Base-by-base conservation (phyloP, 345 rosid species). In the Brassica rapa region DNA sequence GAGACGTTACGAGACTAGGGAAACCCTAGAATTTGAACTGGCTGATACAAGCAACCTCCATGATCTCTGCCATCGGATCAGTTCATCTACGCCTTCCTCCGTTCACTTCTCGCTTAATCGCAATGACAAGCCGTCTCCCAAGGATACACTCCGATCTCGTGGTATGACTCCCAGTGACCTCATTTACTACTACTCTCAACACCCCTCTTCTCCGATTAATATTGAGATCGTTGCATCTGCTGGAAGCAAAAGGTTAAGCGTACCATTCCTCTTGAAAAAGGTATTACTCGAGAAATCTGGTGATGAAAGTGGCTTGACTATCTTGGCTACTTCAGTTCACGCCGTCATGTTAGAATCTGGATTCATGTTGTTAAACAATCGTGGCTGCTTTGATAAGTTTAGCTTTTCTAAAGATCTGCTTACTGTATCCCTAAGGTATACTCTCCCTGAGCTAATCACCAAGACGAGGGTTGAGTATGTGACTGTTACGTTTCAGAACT, bases 331-430 rank as follows among this genome's bases (percentile, higher is more conserved):
- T 43, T 88, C 95, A 1, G 83, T 90, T 68, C 97, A 90, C 21
- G 92, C 96, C 0, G 88, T 92, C 29, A 81, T 94, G 59, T 69
- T 88, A 41, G 92, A 94, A 30, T 88, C 91, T 14, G 94, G 94
- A 11, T 92, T 90, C 65, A 81, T 87, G 11, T 85, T 87, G 6
- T 67, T 83, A 2, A 84, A 89, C 80, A 16, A 53, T 2, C 59
- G 2, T 7, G 59, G 56, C 11, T 0, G 12, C 19, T 49, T 49
- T 49, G 55, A 49, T n/a, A 49, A 49, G 55, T 49, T 49, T 5
- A 12, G 0, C 19, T 49, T 49, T n/a, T 12, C 59, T 5, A 53
- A 53, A 5, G 59, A 53, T 9, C 2, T 53, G 8, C 3, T 53
- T 53, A 53, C 8, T 2, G 59, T 53, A 6, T 16, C 59, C 5